A percentile compares a stretch with the other conserved stretches of the same genome.
Evolutionary conservation across 2,329 filamentous ascomycete genomes (phyloP).

Genomic region (Trichoderma cornu-damae): DNA sequence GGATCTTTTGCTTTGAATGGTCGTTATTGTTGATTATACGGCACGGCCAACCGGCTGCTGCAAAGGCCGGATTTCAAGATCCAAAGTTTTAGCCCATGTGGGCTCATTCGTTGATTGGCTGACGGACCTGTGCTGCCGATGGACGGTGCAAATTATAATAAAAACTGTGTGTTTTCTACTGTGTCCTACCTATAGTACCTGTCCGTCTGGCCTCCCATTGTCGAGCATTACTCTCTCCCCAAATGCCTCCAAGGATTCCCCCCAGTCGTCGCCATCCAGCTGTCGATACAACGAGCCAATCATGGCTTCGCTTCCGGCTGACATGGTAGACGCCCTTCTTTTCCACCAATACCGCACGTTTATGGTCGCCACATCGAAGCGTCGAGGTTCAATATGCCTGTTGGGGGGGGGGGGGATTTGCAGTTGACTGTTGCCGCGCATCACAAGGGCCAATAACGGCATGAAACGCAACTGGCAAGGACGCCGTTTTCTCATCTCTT

Average conservation of each 20-base stretch:
- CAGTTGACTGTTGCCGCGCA: background rate
- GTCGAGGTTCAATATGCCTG: background rate
- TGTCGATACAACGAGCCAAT: background rate
- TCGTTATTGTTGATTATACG: background rate
- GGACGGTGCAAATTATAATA: background rate
- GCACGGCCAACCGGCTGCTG: background rate
- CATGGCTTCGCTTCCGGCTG: background rate
- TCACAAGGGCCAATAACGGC: background rate
- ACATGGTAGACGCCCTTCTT: background rate
- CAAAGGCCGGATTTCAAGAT: background rate
- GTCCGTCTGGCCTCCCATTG: too few species aligned
- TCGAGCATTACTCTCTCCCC: too few species aligned
- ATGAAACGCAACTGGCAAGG: background rate
- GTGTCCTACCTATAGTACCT: too few species aligned
- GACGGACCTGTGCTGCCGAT: too few species aligned
- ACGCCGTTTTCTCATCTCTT: background rate
- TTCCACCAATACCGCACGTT: background rate
- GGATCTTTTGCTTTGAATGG: too few species aligned
- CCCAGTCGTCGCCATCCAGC: background rate
- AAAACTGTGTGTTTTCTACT: background rate
- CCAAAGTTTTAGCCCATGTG: constrained; percentile 10
- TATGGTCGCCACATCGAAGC: background rate
- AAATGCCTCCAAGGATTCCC: background rate
- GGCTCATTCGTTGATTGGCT: constrained; percentile 2
- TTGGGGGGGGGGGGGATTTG: too few species aligned